A percentile compares a stretch with the other conserved stretches of the same genome.
phyloP scores from a whole-genome alignment of 2,329 filamentous ascomycete species.

The Claviceps africana region DNA sequence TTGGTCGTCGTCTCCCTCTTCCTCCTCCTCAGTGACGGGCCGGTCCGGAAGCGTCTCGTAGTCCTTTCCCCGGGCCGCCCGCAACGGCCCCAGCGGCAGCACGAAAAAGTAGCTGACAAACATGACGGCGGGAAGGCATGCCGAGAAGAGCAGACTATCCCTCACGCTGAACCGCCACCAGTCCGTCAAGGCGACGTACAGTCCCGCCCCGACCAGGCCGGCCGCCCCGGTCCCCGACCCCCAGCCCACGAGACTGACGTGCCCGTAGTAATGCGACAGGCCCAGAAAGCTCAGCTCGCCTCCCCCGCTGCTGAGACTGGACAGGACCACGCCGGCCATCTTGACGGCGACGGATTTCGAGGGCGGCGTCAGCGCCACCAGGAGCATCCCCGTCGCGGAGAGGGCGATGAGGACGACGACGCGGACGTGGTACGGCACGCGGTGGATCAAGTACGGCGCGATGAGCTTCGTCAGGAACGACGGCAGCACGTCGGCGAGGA shows the following conservation, averaged over 20 bases:
- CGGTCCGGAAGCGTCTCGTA: slow-evolving; percentile 40
- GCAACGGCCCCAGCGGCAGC: slow-evolving; percentile 54
- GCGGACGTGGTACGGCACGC: slow-evolving; percentile 64
- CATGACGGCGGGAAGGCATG: slow-evolving; percentile 71
- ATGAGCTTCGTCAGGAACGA: slow-evolving; percentile 79
- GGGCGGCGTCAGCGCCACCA: slow-evolving; percentile 67
- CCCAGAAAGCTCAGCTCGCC: slow-evolving; percentile 87
- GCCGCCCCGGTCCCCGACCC: slow-evolving; percentile 84
- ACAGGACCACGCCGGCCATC: slow-evolving; percentile 69
- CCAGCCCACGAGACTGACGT: slow-evolving; percentile 78
- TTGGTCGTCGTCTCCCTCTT: slow-evolving; percentile 13
- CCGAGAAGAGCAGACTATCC: slow-evolving; percentile 61
- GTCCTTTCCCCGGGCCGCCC: slow-evolving; percentile 28
- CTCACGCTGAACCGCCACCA: slow-evolving; percentile 62
- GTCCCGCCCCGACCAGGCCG: slow-evolving; percentile 70
- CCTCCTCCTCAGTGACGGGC: slow-evolving; percentile 24
- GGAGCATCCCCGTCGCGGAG: slow-evolving; percentile 75
- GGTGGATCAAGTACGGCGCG: slow-evolving; percentile 87
- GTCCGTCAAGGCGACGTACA: slow-evolving; percentile 78
- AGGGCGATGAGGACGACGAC: slow-evolving; percentile 60
- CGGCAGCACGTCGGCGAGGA: slow-evolving; percentile 84
- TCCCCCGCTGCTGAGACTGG: slow-evolving; percentile 70
- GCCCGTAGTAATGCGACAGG: slow-evolving; percentile 85
- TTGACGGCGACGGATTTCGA: slow-evolving; percentile 55
- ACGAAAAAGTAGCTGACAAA: slow-evolving; percentile 73